Percentiles rank a stretch among this genome's conserved stretches.
Conservation (phyloP, 2,329 filamentous ascomycete genomes). For the Cladosporium colombiae region DNA sequence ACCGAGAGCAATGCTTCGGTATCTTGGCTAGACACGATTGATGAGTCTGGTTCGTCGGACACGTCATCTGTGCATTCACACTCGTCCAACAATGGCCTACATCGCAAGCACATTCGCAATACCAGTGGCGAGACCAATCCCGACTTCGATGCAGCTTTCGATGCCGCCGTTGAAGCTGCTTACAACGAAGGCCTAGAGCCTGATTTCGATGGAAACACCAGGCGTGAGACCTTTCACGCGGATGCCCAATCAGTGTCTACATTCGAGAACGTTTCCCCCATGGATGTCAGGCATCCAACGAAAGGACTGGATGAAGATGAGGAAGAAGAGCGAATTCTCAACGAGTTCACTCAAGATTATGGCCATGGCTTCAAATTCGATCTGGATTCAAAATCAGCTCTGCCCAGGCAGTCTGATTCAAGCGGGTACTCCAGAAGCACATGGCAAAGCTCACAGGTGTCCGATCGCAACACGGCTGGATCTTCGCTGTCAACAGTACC, state of each 20-base stretch:
- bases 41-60: constrained; percentile 78
- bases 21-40: constrained; percentile 60
- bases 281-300: constrained; percentile 14
- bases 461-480: constrained; percentile 64
- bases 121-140: constrained; percentile 75
- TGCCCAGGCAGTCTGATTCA: constrained; percentile 79
- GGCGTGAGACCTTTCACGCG: constrained; percentile 28
- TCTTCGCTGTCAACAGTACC: constrained; percentile 72
- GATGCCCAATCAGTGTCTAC: constrained; percentile 23
- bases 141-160: constrained; percentile 90
- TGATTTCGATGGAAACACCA: constrained; percentile 52
- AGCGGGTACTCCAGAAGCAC: constrained; percentile 75
- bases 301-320: constrained; percentile 36
- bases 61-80: constrained; percentile 79
- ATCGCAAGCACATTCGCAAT: constrained; percentile 68
- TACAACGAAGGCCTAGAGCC: constrained; percentile 91
- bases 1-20: constrained; percentile 31
- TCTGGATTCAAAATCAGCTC: constrained; percentile 64
- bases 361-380: constrained; percentile 76
- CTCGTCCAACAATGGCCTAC: constrained; percentile 68
- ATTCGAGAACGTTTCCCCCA: constrained; percentile 10
- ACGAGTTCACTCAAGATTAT: constrained; percentile 85
- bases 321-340: constrained; percentile 60
- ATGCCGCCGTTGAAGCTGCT: constrained; percentile 92
- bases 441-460: constrained; percentile 69